Evolutionary conservation across 352 stramenopile genomes (phyloP).

Genomic region (Globisporangium spiculum): DNA sequence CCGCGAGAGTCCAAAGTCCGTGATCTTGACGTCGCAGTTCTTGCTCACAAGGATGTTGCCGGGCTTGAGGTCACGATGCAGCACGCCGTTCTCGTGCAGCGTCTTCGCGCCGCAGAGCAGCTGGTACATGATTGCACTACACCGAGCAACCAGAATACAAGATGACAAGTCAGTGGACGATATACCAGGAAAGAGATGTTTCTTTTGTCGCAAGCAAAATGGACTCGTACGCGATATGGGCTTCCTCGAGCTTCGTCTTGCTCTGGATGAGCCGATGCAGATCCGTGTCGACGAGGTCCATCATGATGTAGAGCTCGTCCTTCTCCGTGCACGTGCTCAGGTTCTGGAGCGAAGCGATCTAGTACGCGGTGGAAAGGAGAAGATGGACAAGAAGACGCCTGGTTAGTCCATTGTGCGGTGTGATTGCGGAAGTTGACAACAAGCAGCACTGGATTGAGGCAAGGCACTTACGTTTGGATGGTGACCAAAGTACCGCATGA

Average conservation of each 20-base stretch:
- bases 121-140: conserved; percentile 93
- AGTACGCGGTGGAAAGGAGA: not conserved
- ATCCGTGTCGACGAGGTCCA: conserved; percentile 94
- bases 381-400: not conserved
- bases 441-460: no score
- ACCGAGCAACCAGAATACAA: conserved; percentile 5
- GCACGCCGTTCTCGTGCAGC: conserved; percentile 87
- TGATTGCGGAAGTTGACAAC: not conserved
- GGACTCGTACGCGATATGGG: conserved; percentile 55
- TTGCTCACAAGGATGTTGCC: conserved; percentile 86
- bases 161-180: conserved; percentile 26
- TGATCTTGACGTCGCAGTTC: conserved; percentile 86
- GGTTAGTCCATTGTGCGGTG: not conserved
- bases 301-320: conserved; percentile 95
- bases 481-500: conserved; percentile 88
- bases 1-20: conserved; percentile 75
- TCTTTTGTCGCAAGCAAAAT: not conserved
- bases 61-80: conserved; percentile 84
- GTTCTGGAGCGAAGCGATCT: conserved; percentile 79
- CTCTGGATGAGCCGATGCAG: conserved; percentile 88
- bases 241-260: conserved; percentile 83
- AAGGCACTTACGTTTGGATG: conserved; percentile 77
- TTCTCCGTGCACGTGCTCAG: conserved; percentile 83
- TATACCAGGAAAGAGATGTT: no score
- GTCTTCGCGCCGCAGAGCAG: conserved; percentile 88